Conservation (phyloP, 352 stramenopile species). For the Phytopythium helicoides region DNA sequence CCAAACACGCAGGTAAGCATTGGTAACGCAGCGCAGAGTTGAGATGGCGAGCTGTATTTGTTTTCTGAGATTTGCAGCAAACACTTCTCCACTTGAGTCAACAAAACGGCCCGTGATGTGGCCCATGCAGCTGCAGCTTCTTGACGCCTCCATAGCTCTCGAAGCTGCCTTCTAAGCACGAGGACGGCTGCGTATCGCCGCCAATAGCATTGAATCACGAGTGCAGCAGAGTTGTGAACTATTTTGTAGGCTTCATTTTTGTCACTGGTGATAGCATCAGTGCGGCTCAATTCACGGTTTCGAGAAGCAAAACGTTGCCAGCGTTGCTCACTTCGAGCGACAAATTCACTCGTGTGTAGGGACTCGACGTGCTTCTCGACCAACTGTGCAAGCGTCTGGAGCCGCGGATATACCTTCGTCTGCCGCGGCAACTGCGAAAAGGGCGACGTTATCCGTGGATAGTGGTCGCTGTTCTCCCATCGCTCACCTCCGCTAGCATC, state of each 20-base stretch:
- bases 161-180: conserved; percentile 18
- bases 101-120: conserved; percentile 11
- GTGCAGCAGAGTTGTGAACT: conserved; percentile 27
- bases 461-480: too few relatives aligned
- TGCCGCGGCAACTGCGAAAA: background rate
- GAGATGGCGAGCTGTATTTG: too few relatives aligned
- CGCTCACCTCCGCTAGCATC: too few relatives aligned
- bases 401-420: conserved; percentile 25
- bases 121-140: conserved; percentile 43
- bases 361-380: conserved; percentile 30
- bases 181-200: conserved; percentile 24
- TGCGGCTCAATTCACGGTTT: conserved; percentile 11
- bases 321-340: conserved; percentile 36
- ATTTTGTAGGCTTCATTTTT: conserved; percentile 15
- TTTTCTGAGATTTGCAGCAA: too few relatives aligned
- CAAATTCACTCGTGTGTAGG: conserved; percentile 41
- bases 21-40: background rate
- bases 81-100: conserved; percentile 7
- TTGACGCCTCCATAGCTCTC: conserved; percentile 35
- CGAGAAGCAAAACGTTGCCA: conserved; percentile 25
- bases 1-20: background rate
- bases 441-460: background rate
- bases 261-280: conserved; percentile 13
- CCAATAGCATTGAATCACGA: conserved; percentile 58
- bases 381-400: conserved; percentile 49